phyloP scores from a whole-genome alignment of 495 filamentous ascomycete genomes.

The Massariosphaeria phaeospora region DNA sequence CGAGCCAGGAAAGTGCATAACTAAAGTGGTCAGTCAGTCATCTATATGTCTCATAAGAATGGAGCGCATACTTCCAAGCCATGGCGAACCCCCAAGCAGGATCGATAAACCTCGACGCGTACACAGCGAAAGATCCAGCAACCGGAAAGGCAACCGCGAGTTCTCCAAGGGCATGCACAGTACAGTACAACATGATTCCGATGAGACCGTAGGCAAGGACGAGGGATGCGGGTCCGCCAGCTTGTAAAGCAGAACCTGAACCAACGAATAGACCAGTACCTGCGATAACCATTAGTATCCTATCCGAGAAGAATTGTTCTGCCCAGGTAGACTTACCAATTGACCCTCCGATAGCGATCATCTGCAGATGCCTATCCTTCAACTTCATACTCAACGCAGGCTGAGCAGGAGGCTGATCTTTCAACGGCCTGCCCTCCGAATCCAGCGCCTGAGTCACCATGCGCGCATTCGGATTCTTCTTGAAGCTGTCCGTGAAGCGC shows the following conservation, averaged over 20 bases:
- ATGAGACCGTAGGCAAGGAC: slow-evolving; percentile 81
- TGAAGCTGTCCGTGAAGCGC: slow-evolving; percentile 64
- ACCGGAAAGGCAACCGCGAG: slow-evolving; percentile 88
- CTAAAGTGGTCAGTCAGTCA: slow-evolving; percentile 39
- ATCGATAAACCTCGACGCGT: slow-evolving; percentile 86
- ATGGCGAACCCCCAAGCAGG: slow-evolving; percentile 98
- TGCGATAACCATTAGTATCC: slow-evolving; percentile 36
- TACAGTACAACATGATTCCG: slow-evolving; percentile 85
- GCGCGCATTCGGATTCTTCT: slow-evolving; percentile 67
- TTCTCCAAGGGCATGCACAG: slow-evolving; percentile 87
- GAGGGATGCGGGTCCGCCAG: slow-evolving; percentile 80
- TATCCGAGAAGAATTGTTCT: neutral
- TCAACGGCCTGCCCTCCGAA: slow-evolving; percentile 61
- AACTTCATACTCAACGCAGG: slow-evolving; percentile 70
- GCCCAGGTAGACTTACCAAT: slow-evolving; percentile 58
- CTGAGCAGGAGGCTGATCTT: slow-evolving; percentile 64
- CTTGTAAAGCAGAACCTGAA: slow-evolving; percentile 69
- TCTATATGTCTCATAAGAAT: neutral
- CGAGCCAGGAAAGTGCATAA: slow-evolving; percentile 90
- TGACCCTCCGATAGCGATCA: slow-evolving; percentile 95
- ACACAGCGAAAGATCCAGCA: slow-evolving; percentile 87
- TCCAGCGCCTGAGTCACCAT: slow-evolving; percentile 51
- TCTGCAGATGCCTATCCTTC: slow-evolving; percentile 84
- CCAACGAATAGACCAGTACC: slow-evolving; percentile 90
- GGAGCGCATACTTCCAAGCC: slow-evolving; percentile 75